Conservation (phyloP, 805 yeast genomes). For the Vanderwaltozyma polyspora region DNA sequence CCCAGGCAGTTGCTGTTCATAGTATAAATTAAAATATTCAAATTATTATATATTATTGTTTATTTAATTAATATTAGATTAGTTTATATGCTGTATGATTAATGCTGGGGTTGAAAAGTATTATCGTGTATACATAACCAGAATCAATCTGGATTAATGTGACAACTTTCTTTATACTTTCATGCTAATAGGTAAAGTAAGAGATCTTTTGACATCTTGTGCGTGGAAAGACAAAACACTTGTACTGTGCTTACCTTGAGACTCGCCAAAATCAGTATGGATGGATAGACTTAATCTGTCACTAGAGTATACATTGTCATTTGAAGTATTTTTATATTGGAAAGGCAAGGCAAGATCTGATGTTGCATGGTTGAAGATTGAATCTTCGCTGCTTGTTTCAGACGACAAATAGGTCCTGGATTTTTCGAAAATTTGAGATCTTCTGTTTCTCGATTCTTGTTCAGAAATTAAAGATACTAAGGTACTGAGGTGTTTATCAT, state of each 20-base stretch:
- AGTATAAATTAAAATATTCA: too few relatives aligned
- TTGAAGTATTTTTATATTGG: too few relatives aligned
- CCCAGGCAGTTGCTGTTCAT: too few relatives aligned
- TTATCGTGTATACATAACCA: too few relatives aligned
- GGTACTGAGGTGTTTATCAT: conserved; percentile 3
- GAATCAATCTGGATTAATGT: neutral
- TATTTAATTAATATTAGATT: too few relatives aligned
- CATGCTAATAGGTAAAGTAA: conserved; percentile 24
- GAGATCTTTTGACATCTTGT: conserved; percentile 16
- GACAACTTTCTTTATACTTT: conserved; percentile 10
- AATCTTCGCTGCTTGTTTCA: too few relatives aligned
- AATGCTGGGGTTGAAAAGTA: too few relatives aligned
- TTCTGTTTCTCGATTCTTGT: neutral
- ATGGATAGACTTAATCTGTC: conserved; percentile 1
- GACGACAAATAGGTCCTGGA: too few relatives aligned
- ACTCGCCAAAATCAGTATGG: conserved; percentile 5
- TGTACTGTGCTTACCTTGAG: conserved; percentile 2
- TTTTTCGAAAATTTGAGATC: neutral
- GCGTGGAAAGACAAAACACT: conserved; percentile 14
- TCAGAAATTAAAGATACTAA: neutral
- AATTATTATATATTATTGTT: too few relatives aligned
- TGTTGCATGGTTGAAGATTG: too few relatives aligned
- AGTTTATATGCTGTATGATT: too few relatives aligned
- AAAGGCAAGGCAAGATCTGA: too few relatives aligned
- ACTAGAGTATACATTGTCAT: neutral